A percentile compares a stretch with the other conserved stretches of the same genome.
Evolutionary conservation across 176 grass and related monocot species (phyloP).

Genomic region (Oryza nivara): DNA sequence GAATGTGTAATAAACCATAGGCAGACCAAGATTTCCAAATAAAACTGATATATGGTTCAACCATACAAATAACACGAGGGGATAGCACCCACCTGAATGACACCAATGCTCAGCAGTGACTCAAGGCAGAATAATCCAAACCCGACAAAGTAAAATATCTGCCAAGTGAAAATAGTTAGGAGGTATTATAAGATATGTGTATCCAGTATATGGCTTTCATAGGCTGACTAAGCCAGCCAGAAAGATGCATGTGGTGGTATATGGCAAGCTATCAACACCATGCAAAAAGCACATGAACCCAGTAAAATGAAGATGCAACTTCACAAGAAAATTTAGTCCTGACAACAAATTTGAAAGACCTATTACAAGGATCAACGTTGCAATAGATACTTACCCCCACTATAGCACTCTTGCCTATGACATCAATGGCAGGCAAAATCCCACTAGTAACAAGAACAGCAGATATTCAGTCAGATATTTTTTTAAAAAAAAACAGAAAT

Average conservation of each 20-base stretch:
- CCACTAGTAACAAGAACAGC: slow-evolving; percentile 62
- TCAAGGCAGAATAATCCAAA: slow-evolving; percentile 97
- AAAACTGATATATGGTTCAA: too few relatives aligned
- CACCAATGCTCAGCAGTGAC: slow-evolving; percentile 76
- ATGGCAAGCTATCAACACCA: background rate
- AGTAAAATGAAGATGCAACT: background rate
- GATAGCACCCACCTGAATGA: slow-evolving; percentile 70
- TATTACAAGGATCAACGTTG: slow-evolving; percentile 2
- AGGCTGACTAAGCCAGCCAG: slow-evolving; percentile 18
- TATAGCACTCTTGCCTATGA: slow-evolving; percentile 65
- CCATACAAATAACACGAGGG: background rate
- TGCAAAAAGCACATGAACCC: slow-evolving; percentile 7
- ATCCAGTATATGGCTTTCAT: slow-evolving; percentile 4
- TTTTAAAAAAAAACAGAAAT: background rate
- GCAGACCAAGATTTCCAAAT: background rate
- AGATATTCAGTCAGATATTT: slow-evolving; percentile 25
- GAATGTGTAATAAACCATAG: background rate
- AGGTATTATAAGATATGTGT: slow-evolving; percentile 27
- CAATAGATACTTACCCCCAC: slow-evolving; percentile 75
- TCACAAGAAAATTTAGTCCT: slow-evolving; percentile 8
- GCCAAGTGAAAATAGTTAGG: slow-evolving; percentile 36
- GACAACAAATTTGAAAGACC: background rate
- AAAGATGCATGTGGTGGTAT: slow-evolving; percentile 6
- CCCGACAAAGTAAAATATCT: slow-evolving; percentile 97
- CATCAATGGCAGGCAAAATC: slow-evolving; percentile 93